phyloP scores from a whole-genome alignment of 139 green algal species.

The Closterium sp. region DNA sequence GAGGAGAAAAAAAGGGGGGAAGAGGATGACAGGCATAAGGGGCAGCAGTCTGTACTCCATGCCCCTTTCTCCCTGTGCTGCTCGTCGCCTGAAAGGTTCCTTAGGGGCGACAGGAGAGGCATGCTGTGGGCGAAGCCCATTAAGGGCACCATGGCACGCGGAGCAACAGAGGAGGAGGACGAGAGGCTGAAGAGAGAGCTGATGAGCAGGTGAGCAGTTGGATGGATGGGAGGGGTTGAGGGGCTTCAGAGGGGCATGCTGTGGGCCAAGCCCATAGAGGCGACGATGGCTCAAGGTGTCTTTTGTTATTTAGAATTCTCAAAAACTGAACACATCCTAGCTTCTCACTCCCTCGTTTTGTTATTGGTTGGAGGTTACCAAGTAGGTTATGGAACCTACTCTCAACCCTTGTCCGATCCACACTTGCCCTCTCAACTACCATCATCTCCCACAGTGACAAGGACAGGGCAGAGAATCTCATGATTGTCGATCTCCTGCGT shows the following conservation, averaged over 20 bases:
- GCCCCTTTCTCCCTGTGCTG: constrained; percentile 62
- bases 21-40: not conserved
- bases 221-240: not conserved
- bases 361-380: too few relatives aligned
- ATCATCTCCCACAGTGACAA: constrained; percentile 69
- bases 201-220: constrained; percentile 14
- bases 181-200: constrained; percentile 57
- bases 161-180: constrained; percentile 61
- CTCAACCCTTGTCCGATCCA: not conserved
- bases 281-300: too few relatives aligned
- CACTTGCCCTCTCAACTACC: not conserved
- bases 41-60: not conserved
- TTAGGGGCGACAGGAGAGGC: constrained; percentile 62
- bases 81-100: constrained; percentile 95
- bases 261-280: too few relatives aligned
- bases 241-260: not conserved
- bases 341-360: too few relatives aligned
- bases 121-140: constrained; percentile 93
- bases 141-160: constrained; percentile 69
- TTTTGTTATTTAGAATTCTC: too few relatives aligned
- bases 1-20: not conserved
- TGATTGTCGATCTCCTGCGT: constrained; percentile 98
- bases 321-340: too few relatives aligned
- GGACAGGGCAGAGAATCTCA: constrained; percentile 97
- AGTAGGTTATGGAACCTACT: too few relatives aligned